Percentiles rank a stretch among this genome's conserved stretches.
These are phyloP conservation scores for Ephemerocybe angulata DNA, from an alignment of 768 basidiomycete genomes.

Conservation along the genomic window DNA sequence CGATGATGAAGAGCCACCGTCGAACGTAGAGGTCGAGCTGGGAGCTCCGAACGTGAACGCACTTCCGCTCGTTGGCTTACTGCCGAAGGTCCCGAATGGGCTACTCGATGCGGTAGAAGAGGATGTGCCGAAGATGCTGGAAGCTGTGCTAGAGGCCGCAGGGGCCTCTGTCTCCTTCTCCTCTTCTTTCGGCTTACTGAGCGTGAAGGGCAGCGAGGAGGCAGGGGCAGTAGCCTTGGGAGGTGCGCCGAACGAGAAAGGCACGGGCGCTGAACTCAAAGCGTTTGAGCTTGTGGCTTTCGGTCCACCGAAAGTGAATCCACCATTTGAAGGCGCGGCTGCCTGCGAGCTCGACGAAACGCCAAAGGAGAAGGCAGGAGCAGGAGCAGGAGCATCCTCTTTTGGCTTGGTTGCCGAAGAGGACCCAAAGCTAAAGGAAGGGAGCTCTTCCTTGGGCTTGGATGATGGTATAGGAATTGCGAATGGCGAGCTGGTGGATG, in stretches of 20 bases:
- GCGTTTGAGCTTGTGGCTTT: not conserved
- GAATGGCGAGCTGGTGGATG: not conserved
- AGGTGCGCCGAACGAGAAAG: not conserved
- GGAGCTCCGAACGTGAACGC: not conserved
- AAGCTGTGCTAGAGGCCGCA: not conserved
- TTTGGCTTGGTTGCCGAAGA: no score
- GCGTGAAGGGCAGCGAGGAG: conserved; percentile 8
- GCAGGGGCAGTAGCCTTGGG: not conserved
- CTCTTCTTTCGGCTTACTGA: conserved; percentile 6
- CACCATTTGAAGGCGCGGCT: conserved; percentile 13
- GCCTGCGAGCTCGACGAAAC: not conserved
- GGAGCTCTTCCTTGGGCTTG: no score
- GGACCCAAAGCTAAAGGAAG: no score
- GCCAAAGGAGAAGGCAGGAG: not conserved
- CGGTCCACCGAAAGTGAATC: not conserved
- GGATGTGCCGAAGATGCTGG: conserved; percentile 2
- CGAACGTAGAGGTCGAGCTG: not conserved
- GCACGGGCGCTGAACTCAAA: not conserved
- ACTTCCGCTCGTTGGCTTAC: not conserved
- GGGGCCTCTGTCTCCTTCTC: conserved; percentile 4
- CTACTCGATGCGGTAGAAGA: not conserved
- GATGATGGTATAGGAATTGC: not conserved
- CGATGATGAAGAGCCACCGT: conserved; percentile 9
- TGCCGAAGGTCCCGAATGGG: conserved; percentile 7
- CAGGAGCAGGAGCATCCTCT: not conserved